Evolutionary conservation across 148 eudicot genomes (phyloP).

Genomic region (Chenopodium formosanum): DNA sequence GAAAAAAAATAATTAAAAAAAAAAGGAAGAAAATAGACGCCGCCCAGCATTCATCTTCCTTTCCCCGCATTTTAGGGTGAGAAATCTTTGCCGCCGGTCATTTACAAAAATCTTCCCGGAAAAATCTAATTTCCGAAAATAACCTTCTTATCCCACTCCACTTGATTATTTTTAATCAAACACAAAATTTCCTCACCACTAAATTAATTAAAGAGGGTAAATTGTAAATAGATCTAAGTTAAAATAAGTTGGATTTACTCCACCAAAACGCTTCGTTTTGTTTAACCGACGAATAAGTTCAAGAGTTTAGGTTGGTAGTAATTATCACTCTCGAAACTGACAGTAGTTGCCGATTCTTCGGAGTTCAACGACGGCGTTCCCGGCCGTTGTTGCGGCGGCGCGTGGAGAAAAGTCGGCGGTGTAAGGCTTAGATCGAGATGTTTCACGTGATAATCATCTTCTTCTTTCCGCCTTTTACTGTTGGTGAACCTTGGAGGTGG

Average conservation of each 20-base stretch:
- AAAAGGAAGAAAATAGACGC: constrained; percentile 24
- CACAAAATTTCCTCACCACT: not conserved
- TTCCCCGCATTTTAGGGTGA: constrained; percentile 34
- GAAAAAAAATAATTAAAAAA: not conserved
- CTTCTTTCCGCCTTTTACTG: constrained; percentile 22
- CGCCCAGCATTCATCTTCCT: constrained; percentile 67
- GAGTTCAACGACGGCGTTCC: constrained; percentile 65
- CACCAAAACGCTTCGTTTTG: not conserved
- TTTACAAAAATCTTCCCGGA: constrained; percentile 42
- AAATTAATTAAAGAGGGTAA: not conserved
- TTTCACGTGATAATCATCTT: not conserved
- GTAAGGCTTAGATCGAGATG: constrained; percentile 44
- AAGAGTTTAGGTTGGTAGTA: constrained; percentile 31
- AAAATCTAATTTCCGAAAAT: constrained; percentile 19
- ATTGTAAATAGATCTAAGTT: constrained; percentile 10
- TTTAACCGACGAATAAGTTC: constrained; percentile 38
- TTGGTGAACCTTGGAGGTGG: constrained; percentile 23
- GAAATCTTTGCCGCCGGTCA: constrained; percentile 61
- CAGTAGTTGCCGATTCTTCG: constrained; percentile 64
- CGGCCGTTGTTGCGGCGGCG: constrained; percentile 30
- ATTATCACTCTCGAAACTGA: constrained; percentile 41
- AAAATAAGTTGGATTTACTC: not conserved
- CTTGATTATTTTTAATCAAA: no score
- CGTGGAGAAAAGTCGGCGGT: constrained; percentile 20
- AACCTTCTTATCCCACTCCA: not conserved